Percentiles rank a stretch among this genome's conserved stretches.
These are phyloP conservation scores for Pseudofabraea citricarpa DNA, from an alignment of 2,329 filamentous ascomycete genomes.

Conservation along the genomic window DNA sequence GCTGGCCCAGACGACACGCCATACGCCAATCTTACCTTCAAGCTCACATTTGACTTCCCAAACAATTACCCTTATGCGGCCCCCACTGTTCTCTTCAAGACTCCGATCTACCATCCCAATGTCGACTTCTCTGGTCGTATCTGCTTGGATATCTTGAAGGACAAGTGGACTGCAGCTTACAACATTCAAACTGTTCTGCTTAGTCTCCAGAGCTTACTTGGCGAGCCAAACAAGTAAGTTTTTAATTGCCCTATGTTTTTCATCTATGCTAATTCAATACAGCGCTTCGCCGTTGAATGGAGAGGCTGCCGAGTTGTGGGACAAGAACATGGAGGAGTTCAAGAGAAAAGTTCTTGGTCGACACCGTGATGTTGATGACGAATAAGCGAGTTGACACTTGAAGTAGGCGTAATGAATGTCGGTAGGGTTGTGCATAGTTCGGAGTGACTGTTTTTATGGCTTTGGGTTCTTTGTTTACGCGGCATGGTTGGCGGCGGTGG, in stretches of 20 bases:
- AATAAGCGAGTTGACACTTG: too few relatives aligned
- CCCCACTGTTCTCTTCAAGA: constrained; percentile 93
- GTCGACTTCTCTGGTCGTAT: constrained; percentile 97
- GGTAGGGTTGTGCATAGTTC: constrained; percentile 19
- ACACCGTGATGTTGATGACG: constrained; percentile 61
- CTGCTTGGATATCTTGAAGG: constrained; percentile 96
- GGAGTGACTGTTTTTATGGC: not conserved
- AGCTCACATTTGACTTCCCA: constrained; percentile 88
- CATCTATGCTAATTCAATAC: constrained; percentile 14
- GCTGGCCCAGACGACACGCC: constrained; percentile 86
- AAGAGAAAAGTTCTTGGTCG: constrained; percentile 67
- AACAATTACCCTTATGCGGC: constrained; percentile 89
- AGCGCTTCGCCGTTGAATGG: constrained; percentile 93
- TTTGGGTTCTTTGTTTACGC: not conserved
- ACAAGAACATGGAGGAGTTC: constrained; percentile 81
- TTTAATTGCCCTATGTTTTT: not conserved
- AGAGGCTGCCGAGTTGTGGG: constrained; percentile 94
- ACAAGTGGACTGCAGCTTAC: constrained; percentile 98
- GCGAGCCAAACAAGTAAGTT: constrained; percentile 95
- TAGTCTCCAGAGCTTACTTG: constrained; percentile 89
- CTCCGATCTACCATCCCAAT: constrained; percentile 98
- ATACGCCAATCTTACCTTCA: constrained; percentile 83
- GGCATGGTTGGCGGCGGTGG: not conserved
- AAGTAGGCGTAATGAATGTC: too few relatives aligned
- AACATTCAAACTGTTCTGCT: constrained; percentile 91